Evolutionary conservation across 345 rosid species (phyloP).

Genomic region (Hibiscus mutabilis): DNA sequence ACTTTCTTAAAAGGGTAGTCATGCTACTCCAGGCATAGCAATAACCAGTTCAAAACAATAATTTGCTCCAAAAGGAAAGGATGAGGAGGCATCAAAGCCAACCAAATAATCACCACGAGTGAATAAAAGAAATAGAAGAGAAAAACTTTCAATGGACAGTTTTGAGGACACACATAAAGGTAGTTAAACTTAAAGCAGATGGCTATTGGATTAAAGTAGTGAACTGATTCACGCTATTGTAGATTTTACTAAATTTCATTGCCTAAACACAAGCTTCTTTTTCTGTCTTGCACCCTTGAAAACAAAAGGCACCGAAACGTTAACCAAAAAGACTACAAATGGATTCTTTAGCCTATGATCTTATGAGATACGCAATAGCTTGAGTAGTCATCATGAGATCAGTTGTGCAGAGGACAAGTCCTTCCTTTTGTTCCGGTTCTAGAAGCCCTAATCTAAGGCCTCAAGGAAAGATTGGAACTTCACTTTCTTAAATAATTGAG

Average conservation of each 20-base stretch:
- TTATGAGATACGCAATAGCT: too few relatives aligned
- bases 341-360: too few relatives aligned
- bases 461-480: too few relatives aligned
- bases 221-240: background rate
- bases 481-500: too few relatives aligned
- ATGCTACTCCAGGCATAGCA: background rate
- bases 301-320: too few relatives aligned
- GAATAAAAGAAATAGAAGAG: background rate
- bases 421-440: too few relatives aligned
- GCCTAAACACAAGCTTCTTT: too few relatives aligned
- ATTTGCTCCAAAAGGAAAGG: background rate
- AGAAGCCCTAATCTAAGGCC: too few relatives aligned
- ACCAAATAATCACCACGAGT: background rate
- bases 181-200: background rate
- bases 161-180: background rate
- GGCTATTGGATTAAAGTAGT: background rate
- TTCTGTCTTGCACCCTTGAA: too few relatives aligned
- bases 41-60: conserved; percentile 2
- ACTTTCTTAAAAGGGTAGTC: background rate
- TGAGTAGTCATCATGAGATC: too few relatives aligned
- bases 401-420: too few relatives aligned
- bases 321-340: too few relatives aligned
- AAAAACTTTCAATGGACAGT: background rate
- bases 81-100: background rate
- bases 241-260: background rate